Conservation (phyloP, 306 rosid genomes). For the Biancaea sappan region DNA sequence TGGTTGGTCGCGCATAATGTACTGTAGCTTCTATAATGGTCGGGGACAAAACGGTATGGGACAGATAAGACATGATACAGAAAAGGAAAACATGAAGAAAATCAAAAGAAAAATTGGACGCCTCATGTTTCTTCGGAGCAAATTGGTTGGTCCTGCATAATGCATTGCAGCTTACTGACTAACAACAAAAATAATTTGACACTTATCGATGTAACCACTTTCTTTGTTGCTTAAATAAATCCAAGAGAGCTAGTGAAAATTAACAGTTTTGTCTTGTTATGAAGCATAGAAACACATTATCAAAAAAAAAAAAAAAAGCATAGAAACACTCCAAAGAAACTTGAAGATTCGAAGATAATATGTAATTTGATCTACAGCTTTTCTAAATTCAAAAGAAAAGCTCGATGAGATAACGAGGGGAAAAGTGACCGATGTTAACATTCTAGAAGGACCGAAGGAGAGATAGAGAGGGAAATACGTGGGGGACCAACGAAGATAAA, state of each 20-base stretch:
- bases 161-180: neutral
- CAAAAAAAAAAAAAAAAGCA: too few species aligned
- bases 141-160: neutral
- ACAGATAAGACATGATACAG: slow-evolving; percentile 32
- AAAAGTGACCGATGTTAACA: neutral
- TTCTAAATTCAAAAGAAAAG: neutral
- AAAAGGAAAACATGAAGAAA: neutral
- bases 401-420: neutral
- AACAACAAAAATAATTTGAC: neutral
- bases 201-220: neutral
- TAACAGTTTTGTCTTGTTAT: neutral
- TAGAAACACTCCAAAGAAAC: slow-evolving; percentile 3
- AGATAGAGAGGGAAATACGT: slow-evolving; percentile 25
- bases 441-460: neutral
- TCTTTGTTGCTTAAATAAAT: neutral
- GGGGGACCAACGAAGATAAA: slow-evolving; percentile 37
- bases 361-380: neutral
- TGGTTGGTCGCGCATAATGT: neutral
- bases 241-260: neutral
- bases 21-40: too few species aligned
- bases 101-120: neutral
- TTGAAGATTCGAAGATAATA: neutral
- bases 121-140: neutral
- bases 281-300: neutral
- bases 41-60: slow-evolving; percentile 41